Evolutionary conservation across 441 rosid species (phyloP).

Genomic region (Jatropha multifida): DNA sequence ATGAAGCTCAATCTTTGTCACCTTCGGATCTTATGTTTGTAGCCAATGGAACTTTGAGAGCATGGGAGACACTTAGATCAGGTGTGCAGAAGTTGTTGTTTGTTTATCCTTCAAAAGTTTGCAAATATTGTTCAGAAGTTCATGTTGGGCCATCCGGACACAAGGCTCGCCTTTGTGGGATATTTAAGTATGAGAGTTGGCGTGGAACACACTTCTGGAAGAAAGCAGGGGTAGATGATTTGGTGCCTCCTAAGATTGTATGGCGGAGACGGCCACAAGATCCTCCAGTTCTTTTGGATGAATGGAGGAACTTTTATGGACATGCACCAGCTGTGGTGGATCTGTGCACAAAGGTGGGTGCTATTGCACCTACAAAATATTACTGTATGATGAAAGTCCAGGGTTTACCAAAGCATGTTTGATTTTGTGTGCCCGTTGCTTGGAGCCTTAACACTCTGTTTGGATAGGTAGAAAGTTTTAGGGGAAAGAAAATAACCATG

Average conservation of each 20-base stretch:
- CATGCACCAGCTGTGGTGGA: conserved; percentile 82
- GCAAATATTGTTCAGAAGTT: conserved; percentile 73
- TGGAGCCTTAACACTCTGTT: neutral
- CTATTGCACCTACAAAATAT: conserved; percentile 53
- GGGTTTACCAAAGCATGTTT: conserved; percentile 48
- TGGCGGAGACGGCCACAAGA: conserved; percentile 82
- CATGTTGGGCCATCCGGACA: conserved; percentile 82
- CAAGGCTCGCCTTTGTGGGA: conserved; percentile 71
- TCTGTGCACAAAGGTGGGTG: conserved; percentile 77
- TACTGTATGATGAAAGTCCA: conserved; percentile 65
- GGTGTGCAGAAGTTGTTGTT: conserved; percentile 58
- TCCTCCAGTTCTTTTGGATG: conserved; percentile 61
- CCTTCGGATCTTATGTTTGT: conserved; percentile 39
- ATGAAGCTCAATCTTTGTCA: conserved; percentile 40
- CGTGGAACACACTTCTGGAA: conserved; percentile 76
- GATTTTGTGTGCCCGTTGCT: neutral
- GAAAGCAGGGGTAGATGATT: conserved; percentile 68
- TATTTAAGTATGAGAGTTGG: conserved; percentile 75
- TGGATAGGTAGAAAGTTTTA: no score
- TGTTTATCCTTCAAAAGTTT: conserved; percentile 72
- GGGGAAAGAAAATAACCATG: no score
- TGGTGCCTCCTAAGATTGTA: conserved; percentile 72
- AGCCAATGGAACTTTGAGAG: conserved; percentile 57
- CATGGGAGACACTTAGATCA: conserved; percentile 69
- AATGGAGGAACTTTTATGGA: conserved; percentile 70